phyloP scores from a whole-genome alignment of 2,329 filamentous ascomycete genomes.

The Cephalotrichum gorgonifer region DNA sequence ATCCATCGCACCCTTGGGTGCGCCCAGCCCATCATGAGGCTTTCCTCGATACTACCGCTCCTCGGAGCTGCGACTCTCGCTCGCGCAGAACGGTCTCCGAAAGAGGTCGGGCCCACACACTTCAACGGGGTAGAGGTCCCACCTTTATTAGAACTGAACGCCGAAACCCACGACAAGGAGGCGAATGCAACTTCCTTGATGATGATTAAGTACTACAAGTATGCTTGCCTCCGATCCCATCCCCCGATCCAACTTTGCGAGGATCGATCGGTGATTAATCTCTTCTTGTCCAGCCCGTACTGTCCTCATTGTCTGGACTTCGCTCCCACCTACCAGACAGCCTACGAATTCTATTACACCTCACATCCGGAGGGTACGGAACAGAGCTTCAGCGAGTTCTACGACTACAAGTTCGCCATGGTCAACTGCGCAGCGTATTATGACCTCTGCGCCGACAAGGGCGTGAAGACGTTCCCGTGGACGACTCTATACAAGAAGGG shows the following conservation, averaged over 20 bases:
- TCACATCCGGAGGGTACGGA: constrained; percentile 57
- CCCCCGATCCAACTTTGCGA: not conserved
- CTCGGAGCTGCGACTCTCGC: constrained; percentile 30
- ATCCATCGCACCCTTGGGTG: not conserved
- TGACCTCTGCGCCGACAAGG: constrained; percentile 62
- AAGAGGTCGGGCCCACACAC: constrained; percentile 29
- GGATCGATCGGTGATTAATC: constrained; percentile 8
- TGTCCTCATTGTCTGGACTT: constrained; percentile 67
- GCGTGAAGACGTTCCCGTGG: constrained; percentile 62
- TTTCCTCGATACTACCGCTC: constrained; percentile 32
- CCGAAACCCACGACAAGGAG: constrained; percentile 45
- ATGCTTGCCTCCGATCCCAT: constrained; percentile 8
- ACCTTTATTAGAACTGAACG: constrained; percentile 49
- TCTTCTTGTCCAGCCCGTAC: constrained; percentile 35
- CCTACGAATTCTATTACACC: constrained; percentile 92
- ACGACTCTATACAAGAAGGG: constrained; percentile 76
- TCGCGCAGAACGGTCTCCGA: not conserved
- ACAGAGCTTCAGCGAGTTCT: constrained; percentile 64
- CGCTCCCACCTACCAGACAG: constrained; percentile 78
- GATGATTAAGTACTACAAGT: constrained; percentile 61
- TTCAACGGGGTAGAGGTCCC: constrained; percentile 62
- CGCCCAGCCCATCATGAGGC: constrained; percentile 26
- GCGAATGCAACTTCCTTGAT: constrained; percentile 42
- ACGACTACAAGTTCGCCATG: constrained; percentile 79
- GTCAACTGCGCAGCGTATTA: constrained; percentile 79